Base-by-base conservation (phyloP, 2,329 filamentous ascomycete species). In the Coniochaeta hoffmannii region DNA sequence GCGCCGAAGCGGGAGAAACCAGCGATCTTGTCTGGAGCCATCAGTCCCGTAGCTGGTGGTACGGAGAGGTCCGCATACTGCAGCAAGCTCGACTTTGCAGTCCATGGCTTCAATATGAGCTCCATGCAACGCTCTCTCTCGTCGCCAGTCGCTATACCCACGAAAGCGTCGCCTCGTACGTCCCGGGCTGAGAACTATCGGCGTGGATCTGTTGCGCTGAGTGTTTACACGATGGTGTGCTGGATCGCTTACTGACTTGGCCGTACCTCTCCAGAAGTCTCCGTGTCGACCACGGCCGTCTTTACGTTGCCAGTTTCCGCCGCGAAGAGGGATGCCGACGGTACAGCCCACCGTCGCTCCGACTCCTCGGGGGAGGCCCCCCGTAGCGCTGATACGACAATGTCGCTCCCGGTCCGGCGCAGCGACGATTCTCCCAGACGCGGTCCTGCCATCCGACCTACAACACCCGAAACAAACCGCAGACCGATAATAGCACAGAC, bases 51-150 rank as follows among this genome's bases (percentile, higher is more conserved):
- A 9, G 36, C 19, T 41, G 15, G n/a, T 41, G 15, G 36, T 8
- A 3, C 31, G 12, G 49, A 4, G 19, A 32, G 15, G 5, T 34
- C 31, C n/a, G 12, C 28, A 51, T 19, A 19, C 2, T 6, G 32
- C 30, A 8, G n/a, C n/a, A n/a, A n/a, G 24, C 49, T 24, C 22
- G 5, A 28, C 4, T 26, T 46, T 22, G 15, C 11, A 28, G 65
- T 68, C 65, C 66, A 77, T 77, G 75, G 72, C 69, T 69, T 70
- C 76, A 78, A 68, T 71, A 82, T 83, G 78, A 79, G 80, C 68
- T 78, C 80, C 71, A 82, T 83, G 80, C 79, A 83, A 72, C 78
- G 78, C 64, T 83, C 81, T 60, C 73, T 80, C 60, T 85, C 83
- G 62, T 85, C 83, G 69, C 79, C 82, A 64, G 81, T 82, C 71